phyloP scores from a whole-genome alignment of 148 eudicot genomes.

The Mesembryanthemum crystallinum region DNA sequence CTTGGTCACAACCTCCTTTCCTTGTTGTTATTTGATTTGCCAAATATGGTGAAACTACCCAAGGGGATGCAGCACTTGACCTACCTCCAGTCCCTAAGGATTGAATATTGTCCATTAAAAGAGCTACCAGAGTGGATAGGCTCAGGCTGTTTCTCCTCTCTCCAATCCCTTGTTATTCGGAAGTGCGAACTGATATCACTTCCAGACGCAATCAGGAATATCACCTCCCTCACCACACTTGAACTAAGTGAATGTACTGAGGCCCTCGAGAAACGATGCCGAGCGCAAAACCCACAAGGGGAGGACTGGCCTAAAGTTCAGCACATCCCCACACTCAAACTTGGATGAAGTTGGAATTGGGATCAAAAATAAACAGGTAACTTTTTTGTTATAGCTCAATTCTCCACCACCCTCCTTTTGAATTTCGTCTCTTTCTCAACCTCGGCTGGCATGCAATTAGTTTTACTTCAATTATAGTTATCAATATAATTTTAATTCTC shows the following conservation, averaged over 20 bases:
- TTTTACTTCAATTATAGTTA: too few relatives aligned
- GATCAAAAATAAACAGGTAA: too few relatives aligned
- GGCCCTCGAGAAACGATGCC: neutral
- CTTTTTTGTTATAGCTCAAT: too few relatives aligned
- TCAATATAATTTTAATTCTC: too few relatives aligned
- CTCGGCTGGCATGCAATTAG: too few relatives aligned
- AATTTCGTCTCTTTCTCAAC: too few relatives aligned
- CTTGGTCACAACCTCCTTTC: neutral
- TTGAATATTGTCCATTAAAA: neutral
- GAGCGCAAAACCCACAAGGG: neutral
- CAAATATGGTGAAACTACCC: too few relatives aligned
- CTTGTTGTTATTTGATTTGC: too few relatives aligned
- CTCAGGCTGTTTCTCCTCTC: constrained; percentile 12
- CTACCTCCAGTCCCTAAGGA: constrained; percentile 12
- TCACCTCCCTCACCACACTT: neutral
- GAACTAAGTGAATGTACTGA: neutral
- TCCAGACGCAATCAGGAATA: constrained; percentile 4
- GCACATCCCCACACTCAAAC: neutral
- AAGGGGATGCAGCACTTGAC: too few relatives aligned
- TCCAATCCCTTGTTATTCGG: constrained; percentile 3
- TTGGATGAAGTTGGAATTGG: too few relatives aligned
- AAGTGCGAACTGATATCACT: constrained; percentile 10
- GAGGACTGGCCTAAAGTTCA: neutral
- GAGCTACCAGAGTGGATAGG: constrained; percentile 24
- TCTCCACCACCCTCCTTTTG: too few relatives aligned